A percentile compares a stretch with the other conserved stretches of the same genome.
phyloP scores from a whole-genome alignment of 2,329 filamentous ascomycete genomes.

The Fragosphaeria purpurea region DNA sequence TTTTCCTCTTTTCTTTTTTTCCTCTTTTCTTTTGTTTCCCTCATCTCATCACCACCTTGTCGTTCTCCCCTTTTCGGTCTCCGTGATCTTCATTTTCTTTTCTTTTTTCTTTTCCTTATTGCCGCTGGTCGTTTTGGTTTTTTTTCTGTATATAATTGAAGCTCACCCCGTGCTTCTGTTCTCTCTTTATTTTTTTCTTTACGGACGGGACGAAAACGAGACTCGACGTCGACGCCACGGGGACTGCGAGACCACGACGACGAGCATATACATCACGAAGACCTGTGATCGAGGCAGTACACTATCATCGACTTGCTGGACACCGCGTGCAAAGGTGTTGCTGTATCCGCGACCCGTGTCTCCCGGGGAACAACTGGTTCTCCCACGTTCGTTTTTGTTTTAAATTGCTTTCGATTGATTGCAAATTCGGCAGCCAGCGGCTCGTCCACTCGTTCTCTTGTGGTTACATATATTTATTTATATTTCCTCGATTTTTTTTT shows the following conservation, averaged over 20 bases:
- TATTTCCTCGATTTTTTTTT: not conserved
- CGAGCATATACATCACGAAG: no score
- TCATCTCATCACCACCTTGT: no score
- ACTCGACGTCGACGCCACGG: no score
- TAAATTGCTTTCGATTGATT: no score
- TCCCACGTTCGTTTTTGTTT: not conserved
- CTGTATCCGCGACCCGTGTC: not conserved
- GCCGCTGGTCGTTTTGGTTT: not conserved
- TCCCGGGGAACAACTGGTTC: not conserved
- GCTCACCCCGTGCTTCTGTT: not conserved
- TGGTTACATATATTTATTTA: not conserved
- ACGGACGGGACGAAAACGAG: no score
- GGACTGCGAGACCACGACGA: no score
- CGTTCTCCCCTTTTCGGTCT: not conserved
- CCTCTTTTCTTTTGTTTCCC: no score
- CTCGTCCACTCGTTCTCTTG: not conserved
- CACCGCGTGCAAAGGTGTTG: no score
- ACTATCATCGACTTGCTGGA: no score
- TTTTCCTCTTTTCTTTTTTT: no score
- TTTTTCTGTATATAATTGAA: not conserved
- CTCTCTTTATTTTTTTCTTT: not conserved
- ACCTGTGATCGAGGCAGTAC: no score
- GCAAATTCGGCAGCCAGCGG: not conserved
- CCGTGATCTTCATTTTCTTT: not conserved
- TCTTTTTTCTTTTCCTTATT: not conserved